phyloP scores from a whole-genome alignment of 805 yeast species.

The Hanseniaspora jakobsenii region DNA sequence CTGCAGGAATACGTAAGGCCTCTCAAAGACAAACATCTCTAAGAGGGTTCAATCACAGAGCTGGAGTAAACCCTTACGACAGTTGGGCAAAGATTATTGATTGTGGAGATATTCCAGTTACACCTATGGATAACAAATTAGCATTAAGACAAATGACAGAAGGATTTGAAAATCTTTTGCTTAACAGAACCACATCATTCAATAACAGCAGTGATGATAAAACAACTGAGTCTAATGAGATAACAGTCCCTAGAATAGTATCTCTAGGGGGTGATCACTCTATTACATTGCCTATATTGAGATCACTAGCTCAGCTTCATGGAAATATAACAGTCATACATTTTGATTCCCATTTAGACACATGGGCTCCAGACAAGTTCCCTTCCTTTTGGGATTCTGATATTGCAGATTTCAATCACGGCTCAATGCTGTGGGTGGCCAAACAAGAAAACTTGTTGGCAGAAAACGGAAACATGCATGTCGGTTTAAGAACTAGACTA shows the following conservation, averaged over 20 bases:
- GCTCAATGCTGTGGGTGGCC: constrained; percentile 81
- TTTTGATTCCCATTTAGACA: constrained; percentile 77
- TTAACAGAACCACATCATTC: constrained; percentile 25
- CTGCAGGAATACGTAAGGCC: constrained; percentile 54
- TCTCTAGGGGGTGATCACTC: constrained; percentile 81
- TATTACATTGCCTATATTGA: constrained; percentile 55
- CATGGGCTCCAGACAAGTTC: constrained; percentile 64
- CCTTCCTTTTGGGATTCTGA: constrained; percentile 51
- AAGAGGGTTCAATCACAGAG: constrained; percentile 61
- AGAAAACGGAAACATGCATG: constrained; percentile 50
- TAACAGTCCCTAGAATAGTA: constrained; percentile 53
- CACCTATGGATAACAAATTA: constrained; percentile 54
- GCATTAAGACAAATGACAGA: constrained; percentile 52
- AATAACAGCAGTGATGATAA: constrained; percentile 17
- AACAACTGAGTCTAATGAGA: too few species aligned
- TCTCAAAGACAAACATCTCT: constrained; percentile 58
- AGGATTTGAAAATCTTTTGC: constrained; percentile 43
- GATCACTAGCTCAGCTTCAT: constrained; percentile 48
- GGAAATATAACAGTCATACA: constrained; percentile 66
- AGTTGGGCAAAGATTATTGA: constrained; percentile 44
- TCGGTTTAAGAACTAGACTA: constrained; percentile 64
- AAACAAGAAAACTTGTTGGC: constrained; percentile 50
- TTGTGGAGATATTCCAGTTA: constrained; percentile 58
- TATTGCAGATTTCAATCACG: constrained; percentile 58
- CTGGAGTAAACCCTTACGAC: constrained; percentile 48